phyloP scores from a whole-genome alignment of 352 stramenopile genomes.

The Pythium plurisporium region DNA sequence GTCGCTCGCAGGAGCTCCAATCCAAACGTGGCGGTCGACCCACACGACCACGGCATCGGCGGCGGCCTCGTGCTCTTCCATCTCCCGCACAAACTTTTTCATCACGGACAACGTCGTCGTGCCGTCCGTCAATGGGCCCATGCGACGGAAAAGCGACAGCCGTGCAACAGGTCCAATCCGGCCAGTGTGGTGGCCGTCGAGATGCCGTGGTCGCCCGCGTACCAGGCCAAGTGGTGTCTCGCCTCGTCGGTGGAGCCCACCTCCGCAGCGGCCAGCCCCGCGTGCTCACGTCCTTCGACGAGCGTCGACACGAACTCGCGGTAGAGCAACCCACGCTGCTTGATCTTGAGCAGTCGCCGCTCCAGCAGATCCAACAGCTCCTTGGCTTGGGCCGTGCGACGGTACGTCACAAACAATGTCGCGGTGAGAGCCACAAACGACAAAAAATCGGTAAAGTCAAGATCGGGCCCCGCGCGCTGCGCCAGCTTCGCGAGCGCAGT shows the following conservation, averaged over 20 bases:
- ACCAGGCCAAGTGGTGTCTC: slow-evolving; percentile 8
- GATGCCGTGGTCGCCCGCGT: slow-evolving; percentile 3
- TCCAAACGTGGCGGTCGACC: background rate
- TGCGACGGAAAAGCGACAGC: background rate
- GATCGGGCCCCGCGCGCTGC: background rate
- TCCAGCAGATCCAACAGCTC: slow-evolving; percentile 6
- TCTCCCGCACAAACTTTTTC: background rate
- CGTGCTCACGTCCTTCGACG: background rate
- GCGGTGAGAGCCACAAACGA: background rate
- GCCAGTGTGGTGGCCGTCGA: background rate
- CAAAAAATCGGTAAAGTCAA: slow-evolving; percentile 6
- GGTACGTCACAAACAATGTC: background rate
- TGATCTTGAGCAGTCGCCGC: slow-evolving; percentile 8
- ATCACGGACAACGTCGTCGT: background rate
- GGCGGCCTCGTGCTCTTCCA: background rate
- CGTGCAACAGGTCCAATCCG: background rate
- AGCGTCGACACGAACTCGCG: background rate
- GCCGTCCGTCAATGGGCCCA: background rate
- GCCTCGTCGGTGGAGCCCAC: background rate
- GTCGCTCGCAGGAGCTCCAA: background rate
- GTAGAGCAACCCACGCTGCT: background rate
- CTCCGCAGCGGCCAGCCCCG: background rate
- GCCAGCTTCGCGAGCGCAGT: slow-evolving; percentile 5
- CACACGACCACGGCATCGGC: background rate
- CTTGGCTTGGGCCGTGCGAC: background rate